phyloP scores from a whole-genome alignment of 129 eudicot genomes.

The Flaveria bidentis region DNA sequence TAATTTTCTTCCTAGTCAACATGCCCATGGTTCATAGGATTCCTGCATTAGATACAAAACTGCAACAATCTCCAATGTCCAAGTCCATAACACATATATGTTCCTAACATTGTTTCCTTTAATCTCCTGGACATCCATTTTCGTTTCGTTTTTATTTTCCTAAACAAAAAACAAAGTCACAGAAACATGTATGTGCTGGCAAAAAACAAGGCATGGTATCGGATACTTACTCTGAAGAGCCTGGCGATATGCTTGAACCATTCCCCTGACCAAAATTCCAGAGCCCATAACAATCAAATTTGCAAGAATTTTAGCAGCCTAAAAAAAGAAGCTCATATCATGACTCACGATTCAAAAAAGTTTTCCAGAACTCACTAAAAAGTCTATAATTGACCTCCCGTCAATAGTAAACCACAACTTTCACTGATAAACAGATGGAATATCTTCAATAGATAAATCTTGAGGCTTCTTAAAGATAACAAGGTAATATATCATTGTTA shows the following conservation, averaged over 20 bases:
- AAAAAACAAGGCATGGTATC: neutral
- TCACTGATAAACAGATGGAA: no score
- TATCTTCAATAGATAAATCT: no score
- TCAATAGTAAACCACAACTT: neutral
- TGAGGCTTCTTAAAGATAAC: no score
- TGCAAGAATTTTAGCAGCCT: constrained; percentile 83
- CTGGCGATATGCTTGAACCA: constrained; percentile 79
- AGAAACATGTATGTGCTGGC: neutral
- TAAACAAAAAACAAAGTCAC: neutral
- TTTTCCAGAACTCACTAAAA: neutral
- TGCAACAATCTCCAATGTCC: neutral
- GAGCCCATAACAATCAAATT: constrained; percentile 67
- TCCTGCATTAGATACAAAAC: neutral
- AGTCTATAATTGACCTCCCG: neutral
- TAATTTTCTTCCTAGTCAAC: neutral
- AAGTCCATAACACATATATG: neutral
- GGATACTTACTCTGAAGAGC: constrained; percentile 65
- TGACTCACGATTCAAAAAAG: neutral
- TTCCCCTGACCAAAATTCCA: constrained; percentile 68
- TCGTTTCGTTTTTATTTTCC: neutral
- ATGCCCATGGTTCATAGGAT: neutral
- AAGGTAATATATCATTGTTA: no score
- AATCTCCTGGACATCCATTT: neutral
- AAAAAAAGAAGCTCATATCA: constrained; percentile 12
- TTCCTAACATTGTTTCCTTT: neutral